These are phyloP conservation scores for Xylogone sp. DNA, from an alignment of 2,329 filamentous ascomycete genomes.

Conservation along the genomic window DNA sequence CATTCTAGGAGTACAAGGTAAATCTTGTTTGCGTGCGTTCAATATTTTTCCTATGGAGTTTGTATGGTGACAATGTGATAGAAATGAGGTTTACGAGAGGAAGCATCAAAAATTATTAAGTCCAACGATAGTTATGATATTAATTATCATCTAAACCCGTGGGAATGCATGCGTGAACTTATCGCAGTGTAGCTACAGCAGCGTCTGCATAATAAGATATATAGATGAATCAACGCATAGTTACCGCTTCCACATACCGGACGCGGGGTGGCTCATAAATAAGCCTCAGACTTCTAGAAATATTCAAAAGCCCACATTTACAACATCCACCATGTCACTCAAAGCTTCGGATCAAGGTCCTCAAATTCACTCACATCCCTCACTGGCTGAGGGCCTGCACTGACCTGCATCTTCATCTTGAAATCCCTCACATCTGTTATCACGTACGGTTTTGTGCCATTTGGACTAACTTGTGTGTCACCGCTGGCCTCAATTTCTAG, in stretches of 20 bases:
- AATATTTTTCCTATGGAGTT: too few species aligned
- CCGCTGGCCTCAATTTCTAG: background rate
- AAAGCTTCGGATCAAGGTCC: slow-evolving; percentile 80
- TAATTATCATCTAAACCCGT: background rate
- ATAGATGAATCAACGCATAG: background rate
- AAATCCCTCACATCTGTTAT: slow-evolving; percentile 78
- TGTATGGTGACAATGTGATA: too few species aligned
- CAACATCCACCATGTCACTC: slow-evolving; percentile 18
- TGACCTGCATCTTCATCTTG: slow-evolving; percentile 73
- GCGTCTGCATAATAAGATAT: background rate
- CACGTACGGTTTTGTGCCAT: slow-evolving; percentile 51
- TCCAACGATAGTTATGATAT: background rate
- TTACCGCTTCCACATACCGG: background rate
- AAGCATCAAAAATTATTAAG: too few species aligned
- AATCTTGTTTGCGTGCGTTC: too few species aligned
- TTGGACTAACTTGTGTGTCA: slow-evolving; percentile 18
- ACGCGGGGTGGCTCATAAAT: background rate
- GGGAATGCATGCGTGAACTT: background rate
- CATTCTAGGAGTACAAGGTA: too few species aligned
- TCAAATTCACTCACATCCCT: slow-evolving; percentile 81
- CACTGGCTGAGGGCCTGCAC: slow-evolving; percentile 67
- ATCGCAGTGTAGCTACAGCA: background rate
- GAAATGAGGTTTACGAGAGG: too few species aligned
- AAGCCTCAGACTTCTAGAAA: background rate
- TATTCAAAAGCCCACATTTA: background rate